Base-by-base conservation (phyloP, 2,329 filamentous ascomycete genomes). In the Gnomoniopsis smithogilvyi region DNA sequence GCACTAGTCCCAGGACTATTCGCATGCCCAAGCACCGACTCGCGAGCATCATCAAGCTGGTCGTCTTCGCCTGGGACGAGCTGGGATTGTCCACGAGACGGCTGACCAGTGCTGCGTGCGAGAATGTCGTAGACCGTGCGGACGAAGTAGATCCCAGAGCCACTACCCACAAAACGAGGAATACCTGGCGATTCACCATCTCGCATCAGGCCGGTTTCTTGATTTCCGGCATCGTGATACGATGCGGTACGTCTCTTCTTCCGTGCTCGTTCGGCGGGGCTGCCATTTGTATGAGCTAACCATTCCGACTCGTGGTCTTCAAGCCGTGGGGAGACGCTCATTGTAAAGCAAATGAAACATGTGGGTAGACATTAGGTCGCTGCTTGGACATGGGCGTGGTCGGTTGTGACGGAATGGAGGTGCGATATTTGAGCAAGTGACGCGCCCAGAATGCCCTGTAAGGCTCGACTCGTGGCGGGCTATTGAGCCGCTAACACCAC, bases 61-160 rank as follows among this genome's bases (percentile, higher is more conserved):
- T 85, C 82, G 61, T 85, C 82, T 64, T 85, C 82, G 1, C 82
- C 82, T 0, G 82, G 82, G 3, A 85, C 80, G 10, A 83, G 73
- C 38, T 69, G 63, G 54, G 70, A 68, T 6, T 64, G 67, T 53
- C 69, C 71, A 8, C 52, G 46, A 51, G 58, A 24, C 6, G 53
- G 41, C 22, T 59, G 51, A 21, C 56, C 56, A 11, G 45, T 59
- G 26, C 24, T 59, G 41, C 56, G 60, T 2, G 76, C 69, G 33
- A 85, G 73, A 1, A 80, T 75, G 34, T 77, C 69, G 46, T 83
- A 82, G 1, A 85, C 82, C 21, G 78, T 78, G 6, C 80, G 76
- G 36, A 85, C 80, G 64, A 85, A 85, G 64, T 83, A 77, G n/a
- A 85, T 84, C 1, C 82, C 82, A 60, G 81, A 84, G 17, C 79